Conservation (phyloP, 73 alveolate species). For the Halteria grandinella region DNA sequence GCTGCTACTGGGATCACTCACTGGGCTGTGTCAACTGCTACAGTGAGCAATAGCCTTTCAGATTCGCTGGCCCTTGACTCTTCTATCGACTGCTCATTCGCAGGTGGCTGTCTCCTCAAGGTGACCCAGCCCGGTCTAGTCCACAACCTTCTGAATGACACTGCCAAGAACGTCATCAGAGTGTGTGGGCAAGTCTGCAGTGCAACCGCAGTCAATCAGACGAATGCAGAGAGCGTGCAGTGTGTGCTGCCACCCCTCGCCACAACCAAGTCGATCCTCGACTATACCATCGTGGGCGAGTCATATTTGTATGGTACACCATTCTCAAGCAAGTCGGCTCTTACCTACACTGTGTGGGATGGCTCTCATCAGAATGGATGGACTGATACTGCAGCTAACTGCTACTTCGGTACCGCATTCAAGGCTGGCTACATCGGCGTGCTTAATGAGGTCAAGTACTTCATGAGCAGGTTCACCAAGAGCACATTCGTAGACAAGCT, state of each 20-base stretch:
- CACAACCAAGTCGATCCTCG: conserved; percentile 13
- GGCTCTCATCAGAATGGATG: conserved; percentile 65
- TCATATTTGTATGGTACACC: background rate
- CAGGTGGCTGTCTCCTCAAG: conserved; percentile 32
- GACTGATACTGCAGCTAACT: background rate
- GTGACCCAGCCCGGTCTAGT: background rate
- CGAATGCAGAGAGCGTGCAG: background rate
- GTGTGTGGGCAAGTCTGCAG: background rate
- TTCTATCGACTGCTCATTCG: conserved; percentile 41
- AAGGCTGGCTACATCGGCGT: conserved; percentile 21
- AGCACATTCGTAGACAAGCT: background rate
- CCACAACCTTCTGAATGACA: background rate
- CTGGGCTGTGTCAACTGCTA: background rate
- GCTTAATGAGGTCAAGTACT: conserved; percentile 28
- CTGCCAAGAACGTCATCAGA: background rate
- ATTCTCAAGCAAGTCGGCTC: background rate
- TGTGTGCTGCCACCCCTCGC: conserved; percentile 12
- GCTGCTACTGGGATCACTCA: background rate
- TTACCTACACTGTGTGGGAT: conserved; percentile 63
- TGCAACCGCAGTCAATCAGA: conserved; percentile 63
- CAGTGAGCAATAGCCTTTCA: conserved; percentile 7
- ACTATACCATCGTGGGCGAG: conserved; percentile 57
- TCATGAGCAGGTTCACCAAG: conserved; percentile 1
- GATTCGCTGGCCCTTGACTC: too few species aligned
- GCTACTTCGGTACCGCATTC: conserved; percentile 11